Conservation (phyloP, 1,284 basidiomycete genomes). For the Cutaneotrichosporon mucoides region DNA sequence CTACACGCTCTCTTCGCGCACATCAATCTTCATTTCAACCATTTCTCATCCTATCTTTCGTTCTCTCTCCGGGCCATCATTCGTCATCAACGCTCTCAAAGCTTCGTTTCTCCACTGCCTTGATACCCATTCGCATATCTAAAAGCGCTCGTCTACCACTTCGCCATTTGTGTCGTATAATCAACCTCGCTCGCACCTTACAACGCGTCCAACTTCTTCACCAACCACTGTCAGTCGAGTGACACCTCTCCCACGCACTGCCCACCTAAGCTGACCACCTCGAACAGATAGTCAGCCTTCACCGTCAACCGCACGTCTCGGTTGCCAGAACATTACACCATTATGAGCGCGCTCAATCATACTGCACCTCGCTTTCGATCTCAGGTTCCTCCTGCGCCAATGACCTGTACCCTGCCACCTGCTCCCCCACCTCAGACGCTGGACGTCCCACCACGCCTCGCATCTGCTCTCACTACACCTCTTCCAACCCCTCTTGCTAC, state of each 20-base stretch:
- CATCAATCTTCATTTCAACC: background rate
- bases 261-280: background rate
- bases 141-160: too few relatives aligned
- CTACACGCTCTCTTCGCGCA: background rate
- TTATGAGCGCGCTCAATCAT: conserved; percentile 21
- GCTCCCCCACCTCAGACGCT: conserved; percentile 4
- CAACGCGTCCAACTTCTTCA: too few relatives aligned
- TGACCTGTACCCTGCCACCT: background rate
- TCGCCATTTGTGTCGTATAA: too few relatives aligned
- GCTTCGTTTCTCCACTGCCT: background rate
- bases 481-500: conserved; percentile 12
- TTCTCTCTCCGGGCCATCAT: background rate
- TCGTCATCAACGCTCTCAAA: background rate
- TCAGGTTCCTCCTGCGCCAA: conserved; percentile 3
- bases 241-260: background rate
- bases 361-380: conserved; percentile 19
- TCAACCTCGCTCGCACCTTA: too few relatives aligned
- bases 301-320: too few relatives aligned
- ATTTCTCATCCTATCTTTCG: background rate
- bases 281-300: background rate
- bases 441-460: conserved; percentile 17
- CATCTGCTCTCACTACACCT: conserved; percentile 8
- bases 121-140: too few relatives aligned
- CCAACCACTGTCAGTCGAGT: too few relatives aligned
- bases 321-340: too few relatives aligned